These are phyloP conservation scores for Solanum ossicruentum DNA, from an alignment of 257 asterid species.

Conservation along the genomic window DNA sequence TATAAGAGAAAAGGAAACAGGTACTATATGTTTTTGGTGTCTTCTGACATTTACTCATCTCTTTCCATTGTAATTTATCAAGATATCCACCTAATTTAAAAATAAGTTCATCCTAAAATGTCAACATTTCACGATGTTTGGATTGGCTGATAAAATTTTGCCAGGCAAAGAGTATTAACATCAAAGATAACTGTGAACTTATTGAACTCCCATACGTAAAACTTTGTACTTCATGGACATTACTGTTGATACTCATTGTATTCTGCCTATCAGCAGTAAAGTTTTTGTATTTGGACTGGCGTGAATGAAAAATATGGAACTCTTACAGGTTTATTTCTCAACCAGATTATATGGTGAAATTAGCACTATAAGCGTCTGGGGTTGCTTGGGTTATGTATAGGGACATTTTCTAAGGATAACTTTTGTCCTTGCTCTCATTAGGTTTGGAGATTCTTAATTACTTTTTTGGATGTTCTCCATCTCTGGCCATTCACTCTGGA, in stretches of 20 bases:
- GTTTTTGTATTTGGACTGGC: background rate
- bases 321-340: background rate
- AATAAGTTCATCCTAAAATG: background rate
- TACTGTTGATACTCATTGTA: background rate
- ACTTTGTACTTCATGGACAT: background rate
- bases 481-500: conserved; percentile 94
- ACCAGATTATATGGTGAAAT: background rate
- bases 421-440: conserved; percentile 2
- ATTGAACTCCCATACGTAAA: background rate
- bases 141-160: background rate
- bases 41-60: background rate
- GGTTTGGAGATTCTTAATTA: conserved; percentile 88
- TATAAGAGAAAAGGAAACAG: background rate
- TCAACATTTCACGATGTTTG: background rate
- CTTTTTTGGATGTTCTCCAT: conserved; percentile 78
- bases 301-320: background rate
- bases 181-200: background rate
- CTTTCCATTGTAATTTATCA: background rate
- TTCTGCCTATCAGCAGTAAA: background rate
- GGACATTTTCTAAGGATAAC: background rate
- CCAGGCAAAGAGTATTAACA: background rate
- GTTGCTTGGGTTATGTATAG: background rate
- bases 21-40: background rate
- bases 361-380: background rate
- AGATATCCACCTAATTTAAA: background rate